phyloP scores from a whole-genome alignment of 305 asterid species.

The Fraxinus floribunda region DNA sequence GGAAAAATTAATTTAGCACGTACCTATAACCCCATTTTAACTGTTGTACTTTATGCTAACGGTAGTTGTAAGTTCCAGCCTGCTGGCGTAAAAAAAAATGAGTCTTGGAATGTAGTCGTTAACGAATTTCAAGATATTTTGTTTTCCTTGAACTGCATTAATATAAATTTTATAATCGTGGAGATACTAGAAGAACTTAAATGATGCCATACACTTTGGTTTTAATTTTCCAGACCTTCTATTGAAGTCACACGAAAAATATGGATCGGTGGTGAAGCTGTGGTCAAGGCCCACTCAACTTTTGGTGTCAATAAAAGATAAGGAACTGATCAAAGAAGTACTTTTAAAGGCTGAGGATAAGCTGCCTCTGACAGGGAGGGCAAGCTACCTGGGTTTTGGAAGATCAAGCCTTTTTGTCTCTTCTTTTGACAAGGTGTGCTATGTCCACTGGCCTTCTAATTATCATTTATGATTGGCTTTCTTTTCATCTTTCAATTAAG shows the following conservation, averaged over 20 bases:
- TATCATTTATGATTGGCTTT: background rate
- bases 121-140: background rate
- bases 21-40: background rate
- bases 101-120: background rate
- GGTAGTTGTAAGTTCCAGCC: background rate
- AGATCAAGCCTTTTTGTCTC: constrained; percentile 41
- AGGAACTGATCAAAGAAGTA: constrained; percentile 43
- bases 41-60: background rate
- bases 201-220: background rate
- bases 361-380: constrained; percentile 46
- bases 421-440: constrained; percentile 40
- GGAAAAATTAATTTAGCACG: background rate
- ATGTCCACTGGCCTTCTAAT: background rate
- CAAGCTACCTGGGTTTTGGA: constrained; percentile 43
- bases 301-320: constrained; percentile 41
- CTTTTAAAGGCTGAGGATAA: constrained; percentile 45
- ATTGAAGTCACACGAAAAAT: constrained; percentile 33
- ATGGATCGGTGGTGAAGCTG: constrained; percentile 44
- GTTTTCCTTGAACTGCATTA: background rate
- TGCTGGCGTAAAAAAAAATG: background rate
- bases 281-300: constrained; percentile 48
- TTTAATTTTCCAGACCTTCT: constrained; percentile 31
- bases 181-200: background rate
- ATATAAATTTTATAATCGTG: background rate
- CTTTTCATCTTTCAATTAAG: background rate